Conservation (phyloP, 495 filamentous ascomycete species). For the Podospora fimiseda region DNA sequence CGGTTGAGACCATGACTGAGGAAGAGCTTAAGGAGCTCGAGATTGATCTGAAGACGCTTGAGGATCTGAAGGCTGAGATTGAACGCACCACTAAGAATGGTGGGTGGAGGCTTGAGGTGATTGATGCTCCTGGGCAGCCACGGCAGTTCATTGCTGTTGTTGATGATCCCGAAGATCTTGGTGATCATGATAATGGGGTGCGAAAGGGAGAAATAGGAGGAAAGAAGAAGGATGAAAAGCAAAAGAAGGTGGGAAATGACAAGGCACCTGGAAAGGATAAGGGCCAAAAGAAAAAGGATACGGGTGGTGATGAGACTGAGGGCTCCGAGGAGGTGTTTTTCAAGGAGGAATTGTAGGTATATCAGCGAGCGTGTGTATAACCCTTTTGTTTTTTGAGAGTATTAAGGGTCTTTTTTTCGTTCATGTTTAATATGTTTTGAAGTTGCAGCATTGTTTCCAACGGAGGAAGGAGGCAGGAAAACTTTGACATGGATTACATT, state of each 20-base stretch:
- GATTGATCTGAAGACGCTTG: constrained; percentile 61
- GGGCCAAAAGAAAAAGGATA: neutral
- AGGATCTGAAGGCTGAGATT: constrained; percentile 55
- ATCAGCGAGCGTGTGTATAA: too few relatives aligned
- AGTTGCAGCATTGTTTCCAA: too few relatives aligned
- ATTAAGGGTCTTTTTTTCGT: too few relatives aligned
- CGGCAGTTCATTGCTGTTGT: constrained; percentile 34
- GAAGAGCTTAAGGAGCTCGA: constrained; percentile 63
- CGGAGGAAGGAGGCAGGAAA: too few relatives aligned
- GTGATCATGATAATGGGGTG: neutral
- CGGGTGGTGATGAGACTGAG: neutral
- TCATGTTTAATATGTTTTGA: too few relatives aligned
- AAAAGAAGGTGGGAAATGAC: neutral
- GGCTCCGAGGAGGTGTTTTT: neutral
- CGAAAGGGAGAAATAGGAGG: too few relatives aligned
- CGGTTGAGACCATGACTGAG: constrained; percentile 42
- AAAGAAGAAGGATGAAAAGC: neutral
- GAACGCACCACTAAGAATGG: constrained; percentile 44
- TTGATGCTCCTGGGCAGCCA: constrained; percentile 34
- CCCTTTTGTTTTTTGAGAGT: too few relatives aligned
- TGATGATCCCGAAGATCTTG: neutral
- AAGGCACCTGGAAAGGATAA: neutral
- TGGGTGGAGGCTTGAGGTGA: constrained; percentile 51
- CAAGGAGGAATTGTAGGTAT: neutral
- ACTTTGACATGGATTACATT: too few relatives aligned